Conservation (phyloP, 164 flowering plant species). For the Saururus chinensis region DNA sequence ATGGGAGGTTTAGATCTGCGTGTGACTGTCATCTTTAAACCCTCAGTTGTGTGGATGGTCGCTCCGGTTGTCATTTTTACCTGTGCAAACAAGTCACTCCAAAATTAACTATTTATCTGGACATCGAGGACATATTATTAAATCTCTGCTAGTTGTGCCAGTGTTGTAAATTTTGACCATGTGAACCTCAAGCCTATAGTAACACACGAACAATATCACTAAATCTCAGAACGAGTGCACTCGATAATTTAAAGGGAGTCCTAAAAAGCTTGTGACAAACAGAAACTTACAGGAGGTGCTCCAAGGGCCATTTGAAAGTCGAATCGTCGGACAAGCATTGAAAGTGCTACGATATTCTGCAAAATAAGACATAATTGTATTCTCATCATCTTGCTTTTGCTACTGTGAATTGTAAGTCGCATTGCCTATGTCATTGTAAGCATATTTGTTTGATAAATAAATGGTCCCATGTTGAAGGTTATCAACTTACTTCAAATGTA, state of each 20-base stretch:
- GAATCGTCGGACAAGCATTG: slow-evolving; percentile 81
- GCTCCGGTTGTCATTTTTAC: slow-evolving; percentile 94
- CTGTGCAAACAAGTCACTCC: slow-evolving; percentile 20
- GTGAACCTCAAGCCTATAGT: neutral
- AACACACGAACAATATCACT: neutral
- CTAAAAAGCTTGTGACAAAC: neutral
- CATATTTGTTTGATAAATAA: neutral
- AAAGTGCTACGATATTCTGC: slow-evolving; percentile 74
- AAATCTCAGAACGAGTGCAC: neutral
- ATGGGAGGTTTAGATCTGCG: slow-evolving; percentile 48
- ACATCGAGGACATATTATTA: neutral
- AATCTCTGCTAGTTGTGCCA: neutral
- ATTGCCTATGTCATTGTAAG: neutral
- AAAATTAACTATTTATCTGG: neutral
- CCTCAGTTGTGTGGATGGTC: slow-evolving; percentile 92
- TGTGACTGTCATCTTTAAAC: slow-evolving; percentile 79
- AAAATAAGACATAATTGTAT: slow-evolving; percentile 1
- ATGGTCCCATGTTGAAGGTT: neutral
- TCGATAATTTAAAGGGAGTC: neutral
- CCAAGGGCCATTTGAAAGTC: slow-evolving; percentile 80
- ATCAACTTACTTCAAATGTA: slow-evolving; percentile 64
- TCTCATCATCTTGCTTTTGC: neutral
- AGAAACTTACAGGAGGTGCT: slow-evolving; percentile 71
- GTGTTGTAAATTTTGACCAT: neutral
- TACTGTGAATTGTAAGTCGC: neutral